Percentiles rank a stretch among this genome's conserved stretches.
Conservation (phyloP, 2,329 filamentous ascomycete genomes). For the Whalleya microplaca region DNA sequence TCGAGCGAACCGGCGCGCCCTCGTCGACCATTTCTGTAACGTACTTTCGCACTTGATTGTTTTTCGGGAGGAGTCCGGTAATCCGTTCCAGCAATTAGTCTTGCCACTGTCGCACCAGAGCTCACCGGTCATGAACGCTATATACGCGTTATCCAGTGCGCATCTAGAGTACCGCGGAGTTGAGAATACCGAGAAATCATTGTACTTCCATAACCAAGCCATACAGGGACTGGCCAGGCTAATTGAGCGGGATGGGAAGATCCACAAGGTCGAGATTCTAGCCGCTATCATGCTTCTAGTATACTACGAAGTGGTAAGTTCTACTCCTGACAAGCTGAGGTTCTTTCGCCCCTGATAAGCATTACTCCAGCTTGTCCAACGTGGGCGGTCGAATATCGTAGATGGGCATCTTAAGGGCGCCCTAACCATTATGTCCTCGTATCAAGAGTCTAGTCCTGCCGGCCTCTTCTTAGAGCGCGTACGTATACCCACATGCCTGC, state of each 20-base stretch:
- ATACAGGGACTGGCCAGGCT: constrained; percentile 60
- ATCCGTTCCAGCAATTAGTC: constrained; percentile 66
- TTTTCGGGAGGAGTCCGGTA: constrained; percentile 64
- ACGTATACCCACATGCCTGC: constrained; percentile 18
- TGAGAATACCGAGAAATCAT: constrained; percentile 56
- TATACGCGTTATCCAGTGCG: constrained; percentile 82
- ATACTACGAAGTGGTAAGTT: constrained; percentile 65
- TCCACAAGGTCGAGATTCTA: constrained; percentile 60
- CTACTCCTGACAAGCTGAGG: not conserved
- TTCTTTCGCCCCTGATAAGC: constrained; percentile 16
- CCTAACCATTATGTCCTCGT: constrained; percentile 61
- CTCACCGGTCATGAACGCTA: constrained; percentile 73
- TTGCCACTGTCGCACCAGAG: constrained; percentile 61
- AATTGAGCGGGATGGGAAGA: constrained; percentile 56
- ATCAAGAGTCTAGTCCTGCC: constrained; percentile 52
- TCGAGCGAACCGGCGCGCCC: constrained; percentile 55
- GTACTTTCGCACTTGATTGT: constrained; percentile 68
- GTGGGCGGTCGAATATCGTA: constrained; percentile 62
- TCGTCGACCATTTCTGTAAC: constrained; percentile 67
- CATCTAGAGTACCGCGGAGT: constrained; percentile 73
- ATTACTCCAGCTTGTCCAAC: constrained; percentile 59
- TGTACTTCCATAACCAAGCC: constrained; percentile 63
- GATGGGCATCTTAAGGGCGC: constrained; percentile 65
- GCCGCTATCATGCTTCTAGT: constrained; percentile 65
- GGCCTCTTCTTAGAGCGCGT: constrained; percentile 63